A percentile compares a stretch with the other conserved stretches of the same genome.
Conservation (phyloP, 768 basidiomycete genomes). For the Mycena rosella region DNA sequence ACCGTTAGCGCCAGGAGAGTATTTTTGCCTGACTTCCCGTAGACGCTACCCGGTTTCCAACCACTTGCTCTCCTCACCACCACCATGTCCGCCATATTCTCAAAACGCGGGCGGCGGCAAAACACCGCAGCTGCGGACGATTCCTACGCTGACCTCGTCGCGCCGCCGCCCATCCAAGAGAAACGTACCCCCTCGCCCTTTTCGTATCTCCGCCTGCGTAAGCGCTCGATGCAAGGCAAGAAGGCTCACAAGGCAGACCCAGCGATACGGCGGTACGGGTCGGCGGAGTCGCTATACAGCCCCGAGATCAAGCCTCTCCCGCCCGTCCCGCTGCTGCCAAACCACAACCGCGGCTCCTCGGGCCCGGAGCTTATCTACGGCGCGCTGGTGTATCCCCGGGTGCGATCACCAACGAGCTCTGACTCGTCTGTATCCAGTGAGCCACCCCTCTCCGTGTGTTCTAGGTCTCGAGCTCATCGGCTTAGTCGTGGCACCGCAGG, state of each 20-base stretch:
- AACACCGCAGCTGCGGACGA: conserved; percentile 15
- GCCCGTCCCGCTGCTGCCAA: conserved; percentile 28
- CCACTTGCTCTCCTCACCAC: not conserved
- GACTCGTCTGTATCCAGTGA: conserved; percentile 6
- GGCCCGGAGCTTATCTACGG: conserved; percentile 26
- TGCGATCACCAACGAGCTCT: not conserved
- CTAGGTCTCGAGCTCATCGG: not conserved
- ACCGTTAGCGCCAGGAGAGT: not conserved
- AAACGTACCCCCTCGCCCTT: conserved; percentile 33
- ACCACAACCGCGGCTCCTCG: conserved; percentile 29
- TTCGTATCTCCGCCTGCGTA: conserved; percentile 31
- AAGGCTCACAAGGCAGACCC: conserved; percentile 8
- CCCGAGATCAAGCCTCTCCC: conserved; percentile 18
- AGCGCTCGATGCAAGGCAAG: conserved; percentile 28
- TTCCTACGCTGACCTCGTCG: conserved; percentile 32
- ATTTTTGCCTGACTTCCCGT: conserved; percentile 9
- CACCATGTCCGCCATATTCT: conserved; percentile 31
- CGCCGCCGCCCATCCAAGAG: conserved; percentile 23
- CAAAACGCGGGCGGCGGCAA: conserved; percentile 26
- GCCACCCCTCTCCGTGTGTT: not conserved
- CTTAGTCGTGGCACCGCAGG: too few species aligned
- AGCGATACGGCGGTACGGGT: conserved; percentile 16
- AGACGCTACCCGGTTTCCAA: conserved; percentile 5
- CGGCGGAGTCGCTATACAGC: conserved; percentile 3
- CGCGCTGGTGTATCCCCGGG: conserved; percentile 26